Evolutionary conservation across 192 early-diverging fungal species (phyloP).

Genomic region (Irineochytrium annulatum): DNA sequence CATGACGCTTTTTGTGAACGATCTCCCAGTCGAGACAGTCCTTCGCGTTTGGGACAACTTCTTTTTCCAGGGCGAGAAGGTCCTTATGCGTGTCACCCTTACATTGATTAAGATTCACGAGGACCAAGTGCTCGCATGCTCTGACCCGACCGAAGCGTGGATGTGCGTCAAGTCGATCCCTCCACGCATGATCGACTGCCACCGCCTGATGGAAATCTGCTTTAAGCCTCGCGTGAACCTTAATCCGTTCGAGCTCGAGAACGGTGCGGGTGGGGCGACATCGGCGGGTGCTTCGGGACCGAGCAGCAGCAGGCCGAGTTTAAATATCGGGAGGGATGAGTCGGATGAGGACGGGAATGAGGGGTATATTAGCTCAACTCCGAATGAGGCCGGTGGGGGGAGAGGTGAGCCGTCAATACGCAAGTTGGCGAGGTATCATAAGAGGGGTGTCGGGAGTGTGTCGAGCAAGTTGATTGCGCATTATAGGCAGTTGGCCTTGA

Average conservation of each 20-base stretch:
- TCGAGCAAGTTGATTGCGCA: constrained; percentile 30
- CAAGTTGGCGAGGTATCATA: constrained; percentile 16
- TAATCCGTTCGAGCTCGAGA: constrained; percentile 14
- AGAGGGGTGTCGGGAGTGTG: constrained; percentile 27
- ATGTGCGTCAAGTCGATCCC: constrained; percentile 32
- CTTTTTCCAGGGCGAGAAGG: constrained; percentile 66
- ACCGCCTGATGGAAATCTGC: constrained; percentile 32
- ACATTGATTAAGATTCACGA: constrained; percentile 70
- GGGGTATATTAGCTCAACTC: constrained; percentile 8
- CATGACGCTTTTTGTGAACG: constrained; percentile 72
- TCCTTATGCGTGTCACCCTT: constrained; percentile 70
- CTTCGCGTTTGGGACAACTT: constrained; percentile 81
- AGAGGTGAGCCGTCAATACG: not conserved
- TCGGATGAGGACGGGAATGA: constrained; percentile 21
- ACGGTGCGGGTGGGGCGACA: not conserved
- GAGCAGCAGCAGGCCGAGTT: not conserved
- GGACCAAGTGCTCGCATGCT: constrained; percentile 41
- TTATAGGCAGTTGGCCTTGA: constrained; percentile 25
- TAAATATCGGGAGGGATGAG: not conserved
- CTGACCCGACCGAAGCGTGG: constrained; percentile 39
- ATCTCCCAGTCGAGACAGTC: constrained; percentile 71
- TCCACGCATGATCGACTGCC: constrained; percentile 29
- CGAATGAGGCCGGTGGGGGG: not conserved
- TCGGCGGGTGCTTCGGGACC: not conserved
- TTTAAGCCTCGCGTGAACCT: constrained; percentile 24